A percentile compares a stretch with the other conserved stretches of the same genome.
Evolutionary conservation across 1,284 basidiomycete genomes (phyloP).

Genomic region (Ustilago loliicola): DNA sequence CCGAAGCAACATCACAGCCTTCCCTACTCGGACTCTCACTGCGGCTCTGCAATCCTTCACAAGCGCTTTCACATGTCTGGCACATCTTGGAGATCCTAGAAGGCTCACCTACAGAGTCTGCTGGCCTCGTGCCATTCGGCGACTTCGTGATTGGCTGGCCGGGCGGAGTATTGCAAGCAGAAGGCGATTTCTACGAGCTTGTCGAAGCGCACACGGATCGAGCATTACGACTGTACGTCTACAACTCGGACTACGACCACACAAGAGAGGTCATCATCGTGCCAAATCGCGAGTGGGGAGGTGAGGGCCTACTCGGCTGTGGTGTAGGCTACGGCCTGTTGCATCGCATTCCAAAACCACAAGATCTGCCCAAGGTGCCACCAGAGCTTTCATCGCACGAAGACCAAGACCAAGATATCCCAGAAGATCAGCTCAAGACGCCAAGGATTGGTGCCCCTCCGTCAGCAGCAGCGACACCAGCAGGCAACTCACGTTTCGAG

Average conservation of each 20-base stretch:
- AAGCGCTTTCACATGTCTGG: conserved; percentile 76
- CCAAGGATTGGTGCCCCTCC: conserved; percentile 39
- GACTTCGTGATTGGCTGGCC: conserved; percentile 95
- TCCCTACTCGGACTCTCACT: conserved; percentile 92
- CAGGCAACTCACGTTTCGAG: conserved; percentile 18
- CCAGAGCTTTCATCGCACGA: conserved; percentile 32
- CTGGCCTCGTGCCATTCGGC: conserved; percentile 84
- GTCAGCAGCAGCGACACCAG: conserved; percentile 26
- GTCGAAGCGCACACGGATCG: conserved; percentile 95
- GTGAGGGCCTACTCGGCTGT: conserved; percentile 66
- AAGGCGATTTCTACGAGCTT: conserved; percentile 95
- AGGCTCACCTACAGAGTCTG: conserved; percentile 88
- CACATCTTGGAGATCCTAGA: conserved; percentile 97
- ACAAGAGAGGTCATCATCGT: conserved; percentile 70
- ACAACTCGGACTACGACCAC: conserved; percentile 92
- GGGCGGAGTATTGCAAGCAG: conserved; percentile 84
- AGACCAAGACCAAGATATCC: conserved; percentile 15
- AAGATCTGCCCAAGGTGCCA: conserved; percentile 49
- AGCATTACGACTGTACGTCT: conserved; percentile 91
- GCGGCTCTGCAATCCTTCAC: conserved; percentile 78
- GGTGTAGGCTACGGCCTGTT: conserved; percentile 67
- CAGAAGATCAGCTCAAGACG: conserved; percentile 40
- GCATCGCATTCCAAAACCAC: conserved; percentile 63
- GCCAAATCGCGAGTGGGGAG: conserved; percentile 65
- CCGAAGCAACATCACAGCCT: conserved; percentile 69